These are phyloP conservation scores for Paramecium bursaria DNA, from an alignment of 73 alveolate species.

Conservation along the genomic window DNA sequence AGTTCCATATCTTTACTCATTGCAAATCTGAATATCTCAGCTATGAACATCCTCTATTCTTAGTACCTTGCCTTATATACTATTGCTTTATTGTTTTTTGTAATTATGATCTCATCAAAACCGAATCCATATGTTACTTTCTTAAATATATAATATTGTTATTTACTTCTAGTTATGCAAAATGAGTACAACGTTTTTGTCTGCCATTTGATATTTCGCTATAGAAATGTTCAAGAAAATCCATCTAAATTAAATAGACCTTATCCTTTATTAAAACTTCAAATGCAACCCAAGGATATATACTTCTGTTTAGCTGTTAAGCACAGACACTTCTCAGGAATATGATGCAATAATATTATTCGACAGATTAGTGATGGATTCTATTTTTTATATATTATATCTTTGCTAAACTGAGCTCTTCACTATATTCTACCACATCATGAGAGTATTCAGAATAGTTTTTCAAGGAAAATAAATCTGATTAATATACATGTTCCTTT, in stretches of 20 bases:
- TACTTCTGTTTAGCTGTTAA: conserved; percentile 19
- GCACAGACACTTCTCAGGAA: background rate
- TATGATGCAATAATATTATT: conserved; percentile 7
- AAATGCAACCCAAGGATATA: conserved; percentile 58
- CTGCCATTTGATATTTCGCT: conserved; percentile 25
- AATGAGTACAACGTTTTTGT: background rate
- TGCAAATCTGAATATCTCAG: conserved; percentile 54
- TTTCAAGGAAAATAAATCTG: background rate
- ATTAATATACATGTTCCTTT: background rate
- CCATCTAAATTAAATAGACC: background rate
- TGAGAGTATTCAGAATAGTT: background rate
- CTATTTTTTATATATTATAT: conserved; percentile 2
- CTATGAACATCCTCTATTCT: conserved; percentile 47
- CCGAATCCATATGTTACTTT: conserved; percentile 59
- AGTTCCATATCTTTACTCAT: conserved; percentile 49
- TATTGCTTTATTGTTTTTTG: conserved; percentile 16
- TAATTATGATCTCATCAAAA: conserved; percentile 39
- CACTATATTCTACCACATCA: conserved; percentile 11
- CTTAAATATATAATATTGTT: background rate
- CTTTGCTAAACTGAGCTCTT: background rate
- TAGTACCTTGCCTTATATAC: conserved; percentile 52
- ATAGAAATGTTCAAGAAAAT: conserved; percentile 53
- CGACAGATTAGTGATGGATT: background rate
- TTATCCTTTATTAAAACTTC: conserved; percentile 8
- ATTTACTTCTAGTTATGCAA: conserved; percentile 49